Evolutionary conservation across 345 rosid species (phyloP).

Genomic region (Arabidopsis suecica): DNA sequence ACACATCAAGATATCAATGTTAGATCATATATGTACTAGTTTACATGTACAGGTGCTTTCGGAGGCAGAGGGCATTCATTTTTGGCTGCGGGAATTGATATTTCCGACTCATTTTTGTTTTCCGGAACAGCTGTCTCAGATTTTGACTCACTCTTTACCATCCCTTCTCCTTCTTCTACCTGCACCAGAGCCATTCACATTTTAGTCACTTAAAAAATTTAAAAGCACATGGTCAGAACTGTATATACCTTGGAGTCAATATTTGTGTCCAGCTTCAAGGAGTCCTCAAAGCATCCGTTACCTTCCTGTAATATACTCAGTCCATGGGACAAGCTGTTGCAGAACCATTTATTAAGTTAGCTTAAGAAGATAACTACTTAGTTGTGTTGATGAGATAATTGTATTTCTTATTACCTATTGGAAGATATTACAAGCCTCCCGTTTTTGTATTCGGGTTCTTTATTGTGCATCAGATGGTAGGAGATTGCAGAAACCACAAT

Average conservation of each 20-base stretch:
- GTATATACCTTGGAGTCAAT: constrained; percentile 69
- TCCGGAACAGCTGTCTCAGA: constrained; percentile 44
- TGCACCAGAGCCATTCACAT: constrained; percentile 34
- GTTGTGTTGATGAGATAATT: constrained; percentile 1
- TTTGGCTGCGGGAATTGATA: constrained; percentile 46
- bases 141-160: constrained; percentile 56
- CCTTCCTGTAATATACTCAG: constrained; percentile 86
- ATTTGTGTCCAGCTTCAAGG: constrained; percentile 74
- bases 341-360: constrained; percentile 25
- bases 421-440: constrained; percentile 97
- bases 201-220: neutral
- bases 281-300: constrained; percentile 58
- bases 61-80: constrained; percentile 70
- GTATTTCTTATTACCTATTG: constrained; percentile 55
- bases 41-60: constrained; percentile 64
- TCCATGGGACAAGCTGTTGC: constrained; percentile 95
- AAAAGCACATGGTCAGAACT: constrained; percentile 32
- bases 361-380: neutral
- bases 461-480: constrained; percentile 76
- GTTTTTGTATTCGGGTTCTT: constrained; percentile 88
- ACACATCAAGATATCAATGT: constrained; percentile 13
- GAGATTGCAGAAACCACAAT: constrained; percentile 93
- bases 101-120: constrained; percentile 35
- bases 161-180: constrained; percentile 57
- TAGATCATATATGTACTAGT: constrained; percentile 3